phyloP scores from a whole-genome alignment of 2,329 filamentous ascomycete genomes.

The Calonectria pseudoturangicola region DNA sequence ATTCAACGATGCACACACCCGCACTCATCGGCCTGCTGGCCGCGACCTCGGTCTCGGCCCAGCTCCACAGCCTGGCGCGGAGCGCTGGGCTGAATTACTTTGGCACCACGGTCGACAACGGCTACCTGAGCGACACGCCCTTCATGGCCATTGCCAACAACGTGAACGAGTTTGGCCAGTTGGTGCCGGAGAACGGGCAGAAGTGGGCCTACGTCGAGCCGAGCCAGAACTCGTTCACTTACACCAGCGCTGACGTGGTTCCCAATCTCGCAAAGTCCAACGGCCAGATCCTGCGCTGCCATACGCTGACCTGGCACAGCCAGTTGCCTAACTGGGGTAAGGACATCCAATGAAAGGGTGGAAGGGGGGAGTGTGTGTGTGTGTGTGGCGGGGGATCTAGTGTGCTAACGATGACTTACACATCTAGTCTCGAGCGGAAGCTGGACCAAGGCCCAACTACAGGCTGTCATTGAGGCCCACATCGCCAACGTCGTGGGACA shows the following conservation, averaged over 20 bases:
- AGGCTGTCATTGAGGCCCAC: slow-evolving; percentile 70
- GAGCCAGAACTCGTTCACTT: slow-evolving; percentile 73
- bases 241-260: slow-evolving; percentile 72
- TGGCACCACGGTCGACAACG: slow-evolving; percentile 78
- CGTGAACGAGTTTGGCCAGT: slow-evolving; percentile 76
- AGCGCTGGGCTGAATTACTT: slow-evolving; percentile 77
- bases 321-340: slow-evolving; percentile 57
- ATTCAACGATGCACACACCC: slow-evolving; percentile 46
- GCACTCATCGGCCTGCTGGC: slow-evolving; percentile 52
- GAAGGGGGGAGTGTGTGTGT: no score
- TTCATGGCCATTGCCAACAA: slow-evolving; percentile 75
- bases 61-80: slow-evolving; percentile 72
- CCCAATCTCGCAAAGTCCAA: slow-evolving; percentile 68
- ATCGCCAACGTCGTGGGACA: slow-evolving; percentile 75
- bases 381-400: neutral
- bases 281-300: slow-evolving; percentile 75
- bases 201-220: slow-evolving; percentile 80
- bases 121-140: slow-evolving; percentile 69
- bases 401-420: neutral
- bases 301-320: slow-evolving; percentile 73
- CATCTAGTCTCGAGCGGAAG: slow-evolving; percentile 52
- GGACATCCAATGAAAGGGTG: neutral
- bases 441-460: slow-evolving; percentile 77
- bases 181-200: slow-evolving; percentile 79
- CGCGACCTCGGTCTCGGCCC: slow-evolving; percentile 53